Conservation (phyloP, 805 yeast species). For the Wickerhamiella parazyma region DNA sequence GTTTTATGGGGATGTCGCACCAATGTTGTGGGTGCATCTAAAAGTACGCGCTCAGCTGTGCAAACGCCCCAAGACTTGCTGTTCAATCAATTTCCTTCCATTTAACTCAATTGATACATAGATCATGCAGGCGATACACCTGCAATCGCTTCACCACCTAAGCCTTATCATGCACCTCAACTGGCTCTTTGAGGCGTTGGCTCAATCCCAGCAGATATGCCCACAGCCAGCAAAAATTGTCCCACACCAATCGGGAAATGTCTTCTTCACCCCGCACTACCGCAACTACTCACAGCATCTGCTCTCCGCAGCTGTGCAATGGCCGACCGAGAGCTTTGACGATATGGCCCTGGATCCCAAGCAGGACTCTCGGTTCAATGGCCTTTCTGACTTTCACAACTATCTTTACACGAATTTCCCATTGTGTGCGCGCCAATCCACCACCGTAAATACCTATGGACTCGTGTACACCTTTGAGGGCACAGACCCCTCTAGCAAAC, state of each 20-base stretch:
- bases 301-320: conserved; percentile 38
- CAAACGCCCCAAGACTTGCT: too few relatives aligned
- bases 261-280: conserved; percentile 10
- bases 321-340: conserved; percentile 55
- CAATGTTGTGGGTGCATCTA: too few relatives aligned
- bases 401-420: conserved; percentile 49
- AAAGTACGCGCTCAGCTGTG: too few relatives aligned
- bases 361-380: conserved; percentile 38
- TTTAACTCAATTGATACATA: too few relatives aligned
- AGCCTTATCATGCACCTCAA: not conserved
- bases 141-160: not conserved
- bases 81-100: too few relatives aligned
- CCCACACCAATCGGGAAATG: conserved; percentile 8
- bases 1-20: too few relatives aligned
- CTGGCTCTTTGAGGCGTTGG: not conserved
- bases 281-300: conserved; percentile 11
- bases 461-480: conserved; percentile 55
- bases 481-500: conserved; percentile 32
- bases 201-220: conserved; percentile 3
- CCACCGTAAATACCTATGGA: conserved; percentile 45
- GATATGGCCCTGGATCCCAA: conserved; percentile 31
- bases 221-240: conserved; percentile 8
- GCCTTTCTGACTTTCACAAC: conserved; percentile 36
- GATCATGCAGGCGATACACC: too few relatives aligned
- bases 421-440: conserved; percentile 32